Evolutionary conservation across 2,329 filamentous ascomycete genomes (phyloP).

Genomic region (Stemphylium lycopersici): DNA sequence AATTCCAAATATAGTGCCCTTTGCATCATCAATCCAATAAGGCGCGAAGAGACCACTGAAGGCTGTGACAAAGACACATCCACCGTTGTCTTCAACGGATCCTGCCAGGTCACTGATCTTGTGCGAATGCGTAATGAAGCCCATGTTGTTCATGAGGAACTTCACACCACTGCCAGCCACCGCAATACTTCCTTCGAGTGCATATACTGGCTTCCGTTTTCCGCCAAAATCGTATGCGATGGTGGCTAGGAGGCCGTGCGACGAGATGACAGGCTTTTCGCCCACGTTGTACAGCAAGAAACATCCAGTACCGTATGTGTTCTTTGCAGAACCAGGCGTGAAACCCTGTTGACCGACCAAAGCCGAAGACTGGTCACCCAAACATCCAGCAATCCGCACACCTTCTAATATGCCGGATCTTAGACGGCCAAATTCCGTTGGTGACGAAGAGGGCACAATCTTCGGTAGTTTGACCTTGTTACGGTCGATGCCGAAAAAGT

Average conservation of each 20-base stretch:
- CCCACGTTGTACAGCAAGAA: constrained; percentile 91
- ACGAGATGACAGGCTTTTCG: constrained; percentile 82
- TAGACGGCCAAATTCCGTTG: constrained; percentile 73
- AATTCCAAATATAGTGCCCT: constrained; percentile 82
- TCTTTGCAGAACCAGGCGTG: constrained; percentile 81
- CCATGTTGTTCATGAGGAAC: constrained; percentile 68
- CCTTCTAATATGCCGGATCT: constrained; percentile 70
- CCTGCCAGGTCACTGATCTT: constrained; percentile 70
- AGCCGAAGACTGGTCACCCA: constrained; percentile 86
- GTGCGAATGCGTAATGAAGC: constrained; percentile 65
- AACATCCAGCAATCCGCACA: constrained; percentile 77
- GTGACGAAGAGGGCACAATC: constrained; percentile 81
- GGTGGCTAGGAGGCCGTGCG: constrained; percentile 81
- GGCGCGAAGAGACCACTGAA: constrained; percentile 91
- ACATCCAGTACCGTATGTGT: constrained; percentile 89
- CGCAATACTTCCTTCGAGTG: constrained; percentile 82
- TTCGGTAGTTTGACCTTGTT: constrained; percentile 77
- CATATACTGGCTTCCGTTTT: constrained; percentile 71
- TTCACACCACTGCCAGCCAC: constrained; percentile 83
- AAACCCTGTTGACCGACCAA: constrained; percentile 88
- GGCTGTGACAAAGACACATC: constrained; percentile 84
- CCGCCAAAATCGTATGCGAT: constrained; percentile 84
- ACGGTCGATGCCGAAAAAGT: constrained; percentile 78
- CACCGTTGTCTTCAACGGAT: constrained; percentile 76
- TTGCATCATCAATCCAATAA: constrained; percentile 93